A percentile compares a stretch with the other conserved stretches of the same genome.
phyloP scores from a whole-genome alignment of 176 grass and related monocot species.

The Paspalum notatum region DNA sequence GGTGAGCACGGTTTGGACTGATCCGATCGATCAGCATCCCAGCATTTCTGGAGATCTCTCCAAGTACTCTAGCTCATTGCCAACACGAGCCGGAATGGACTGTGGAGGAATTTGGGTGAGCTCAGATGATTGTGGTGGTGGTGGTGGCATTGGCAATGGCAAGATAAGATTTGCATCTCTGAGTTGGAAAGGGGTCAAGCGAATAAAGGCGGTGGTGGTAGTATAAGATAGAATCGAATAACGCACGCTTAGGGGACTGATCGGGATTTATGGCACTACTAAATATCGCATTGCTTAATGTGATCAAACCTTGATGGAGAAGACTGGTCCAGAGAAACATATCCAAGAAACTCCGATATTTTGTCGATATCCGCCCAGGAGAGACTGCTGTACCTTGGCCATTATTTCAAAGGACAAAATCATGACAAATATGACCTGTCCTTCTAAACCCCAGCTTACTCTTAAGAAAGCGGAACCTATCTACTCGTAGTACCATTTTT shows the following conservation, averaged over 20 bases:
- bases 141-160: slow-evolving; percentile 31
- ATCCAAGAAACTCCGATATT: background rate
- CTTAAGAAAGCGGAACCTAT: background rate
- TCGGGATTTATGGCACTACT: slow-evolving; percentile 31
- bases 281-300: slow-evolving; percentile 41
- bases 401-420: background rate
- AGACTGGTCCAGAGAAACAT: background rate
- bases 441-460: background rate
- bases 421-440: background rate
- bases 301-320: slow-evolving; percentile 27
- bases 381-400: background rate
- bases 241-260: slow-evolving; percentile 25
- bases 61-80: slow-evolving; percentile 19
- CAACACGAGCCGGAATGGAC: slow-evolving; percentile 15
- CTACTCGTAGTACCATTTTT: too few relatives aligned
- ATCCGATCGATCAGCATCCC: background rate
- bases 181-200: slow-evolving; percentile 51
- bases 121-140: background rate
- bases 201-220: slow-evolving; percentile 19
- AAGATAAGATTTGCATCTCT: slow-evolving; percentile 60
- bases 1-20: background rate
- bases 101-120: slow-evolving; percentile 34
- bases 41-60: slow-evolving; percentile 12
- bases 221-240: slow-evolving; percentile 57
- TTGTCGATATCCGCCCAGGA: background rate